Base-by-base conservation (phyloP, 2,329 filamentous ascomycete genomes). In the Ophiocordyceps unilateralis region DNA sequence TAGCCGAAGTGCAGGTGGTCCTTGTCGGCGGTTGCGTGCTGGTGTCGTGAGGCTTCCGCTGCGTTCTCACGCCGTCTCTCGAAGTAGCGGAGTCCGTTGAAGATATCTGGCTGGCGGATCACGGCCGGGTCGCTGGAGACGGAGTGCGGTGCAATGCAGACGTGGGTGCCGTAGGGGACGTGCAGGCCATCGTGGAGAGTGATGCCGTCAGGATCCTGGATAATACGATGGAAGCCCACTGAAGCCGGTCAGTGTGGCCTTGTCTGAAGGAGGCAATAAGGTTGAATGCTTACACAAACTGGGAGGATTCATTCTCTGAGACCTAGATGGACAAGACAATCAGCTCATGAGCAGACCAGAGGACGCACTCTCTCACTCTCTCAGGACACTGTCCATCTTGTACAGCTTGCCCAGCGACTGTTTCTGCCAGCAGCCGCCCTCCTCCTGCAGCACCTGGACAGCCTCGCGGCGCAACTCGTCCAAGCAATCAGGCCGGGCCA, bases 381-480 rank as follows among this genome's bases (percentile, higher is more conserved):
- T 23, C 10, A 47, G 38, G 32, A 47, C 46, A 23, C 46, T 47
- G n/a, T 47, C 46, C 44, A 47, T 41, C 40, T 47, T 47, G 23
- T 40, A 37, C 14, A 46, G 11, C 38, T 44, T 42, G 15, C 40
- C 26, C 20, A 46, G n/a, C 28, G 37, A 30, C 17, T 44, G 42
- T 34, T 42, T 47, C 2, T 39, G 40, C 40, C 45, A 45, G 5
- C 26, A 26, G 5, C 34, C 34, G 14, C 41, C 44, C 2, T 42
- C 36, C 1, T 41, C 38, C 26, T 21, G 24, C n/a, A 47, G 26
- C 9, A 43, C 36, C 15, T 40, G 10, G 8, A 41, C n/a, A 1
- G 42, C 42, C 34, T 47, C 46, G 19, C 36, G 4, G 7, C 44
- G 44, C 20, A 47, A 23, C 19, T 43, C 32, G 1, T 46, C 38